A percentile compares a stretch with the other conserved stretches of the same genome.
phyloP scores from a whole-genome alignment of 495 filamentous ascomycete species.

The Staphylotrichum longicolle region DNA sequence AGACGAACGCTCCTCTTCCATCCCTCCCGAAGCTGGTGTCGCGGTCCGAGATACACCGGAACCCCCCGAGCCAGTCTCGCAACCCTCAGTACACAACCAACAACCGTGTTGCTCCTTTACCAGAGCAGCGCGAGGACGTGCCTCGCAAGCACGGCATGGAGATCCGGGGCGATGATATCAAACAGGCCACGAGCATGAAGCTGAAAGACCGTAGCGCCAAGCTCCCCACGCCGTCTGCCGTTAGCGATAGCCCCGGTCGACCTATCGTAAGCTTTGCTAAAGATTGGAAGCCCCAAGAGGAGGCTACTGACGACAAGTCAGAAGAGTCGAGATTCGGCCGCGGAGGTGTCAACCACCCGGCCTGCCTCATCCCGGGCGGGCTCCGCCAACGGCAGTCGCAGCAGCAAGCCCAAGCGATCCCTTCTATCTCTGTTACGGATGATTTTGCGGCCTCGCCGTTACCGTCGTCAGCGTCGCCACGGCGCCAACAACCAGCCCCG shows the following conservation, averaged over 20 bases:
- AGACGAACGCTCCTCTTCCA: slow-evolving; percentile 19
- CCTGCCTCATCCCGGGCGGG: slow-evolving; percentile 30
- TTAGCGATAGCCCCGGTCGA: slow-evolving; percentile 78
- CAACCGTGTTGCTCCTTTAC: slow-evolving; percentile 36
- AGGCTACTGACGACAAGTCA: slow-evolving; percentile 57
- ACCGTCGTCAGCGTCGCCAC: slow-evolving; percentile 29
- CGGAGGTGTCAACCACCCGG: slow-evolving; percentile 21
- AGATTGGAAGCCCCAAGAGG: slow-evolving; percentile 68
- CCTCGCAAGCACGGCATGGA: slow-evolving; percentile 71
- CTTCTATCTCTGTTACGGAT: slow-evolving; percentile 61
- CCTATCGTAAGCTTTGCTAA: slow-evolving; percentile 92
- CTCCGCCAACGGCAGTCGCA: slow-evolving; percentile 27
- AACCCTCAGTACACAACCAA: slow-evolving; percentile 73
- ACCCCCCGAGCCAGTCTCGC: slow-evolving; percentile 71
- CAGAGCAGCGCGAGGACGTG: slow-evolving; percentile 34
- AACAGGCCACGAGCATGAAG: slow-evolving; percentile 85
- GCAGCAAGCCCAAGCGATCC: slow-evolving; percentile 40
- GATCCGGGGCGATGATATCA: slow-evolving; percentile 80
- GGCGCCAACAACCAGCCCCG: slow-evolving; percentile 36
- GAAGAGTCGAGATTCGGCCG: slow-evolving; percentile 34
- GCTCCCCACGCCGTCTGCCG: slow-evolving; percentile 78
- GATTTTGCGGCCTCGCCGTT: slow-evolving; percentile 38
- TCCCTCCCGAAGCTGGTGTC: slow-evolving; percentile 55
- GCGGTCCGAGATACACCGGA: slow-evolving; percentile 70
- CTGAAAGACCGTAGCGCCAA: slow-evolving; percentile 80